Evolutionary conservation across 2,329 filamentous ascomycete species (phyloP).

Genomic region (Pseudogymnoascus verrucosus): DNA sequence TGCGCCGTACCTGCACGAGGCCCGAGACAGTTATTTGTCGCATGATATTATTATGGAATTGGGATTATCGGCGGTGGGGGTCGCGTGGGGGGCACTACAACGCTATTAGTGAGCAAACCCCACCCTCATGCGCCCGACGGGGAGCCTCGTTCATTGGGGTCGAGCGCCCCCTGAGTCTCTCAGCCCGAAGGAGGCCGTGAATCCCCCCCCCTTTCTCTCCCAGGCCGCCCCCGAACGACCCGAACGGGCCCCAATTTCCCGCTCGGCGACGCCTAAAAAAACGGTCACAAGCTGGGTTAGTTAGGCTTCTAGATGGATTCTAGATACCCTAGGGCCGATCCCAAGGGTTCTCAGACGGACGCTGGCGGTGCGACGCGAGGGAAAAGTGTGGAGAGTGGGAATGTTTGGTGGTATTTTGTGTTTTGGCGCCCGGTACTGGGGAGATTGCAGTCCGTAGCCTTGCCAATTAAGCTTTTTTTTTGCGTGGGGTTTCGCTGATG

Average conservation of each 20-base stretch:
- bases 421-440: neutral
- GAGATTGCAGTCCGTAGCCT: neutral
- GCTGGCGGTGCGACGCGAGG: neutral
- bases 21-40: slow-evolving; percentile 9
- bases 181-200: neutral
- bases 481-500: neutral
- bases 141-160: neutral
- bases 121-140: neutral
- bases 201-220: neutral
- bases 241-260: neutral
- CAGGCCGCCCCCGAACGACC: neutral
- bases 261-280: neutral
- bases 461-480: neutral
- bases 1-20: slow-evolving; percentile 3
- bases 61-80: slow-evolving; percentile 3
- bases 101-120: slow-evolving; percentile 7
- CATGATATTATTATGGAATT: slow-evolving; percentile 7
- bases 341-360: neutral
- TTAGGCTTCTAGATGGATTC: neutral
- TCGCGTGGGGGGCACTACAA: slow-evolving; percentile 4
- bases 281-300: neutral
- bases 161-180: slow-evolving; percentile 3
- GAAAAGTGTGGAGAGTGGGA: neutral
- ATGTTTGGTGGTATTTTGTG: neutral
- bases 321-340: neutral